A percentile compares a stretch with the other conserved stretches of the same genome.
Conservation (phyloP, 139 green algal genomes). For the Haematococcus lacustris region DNA sequence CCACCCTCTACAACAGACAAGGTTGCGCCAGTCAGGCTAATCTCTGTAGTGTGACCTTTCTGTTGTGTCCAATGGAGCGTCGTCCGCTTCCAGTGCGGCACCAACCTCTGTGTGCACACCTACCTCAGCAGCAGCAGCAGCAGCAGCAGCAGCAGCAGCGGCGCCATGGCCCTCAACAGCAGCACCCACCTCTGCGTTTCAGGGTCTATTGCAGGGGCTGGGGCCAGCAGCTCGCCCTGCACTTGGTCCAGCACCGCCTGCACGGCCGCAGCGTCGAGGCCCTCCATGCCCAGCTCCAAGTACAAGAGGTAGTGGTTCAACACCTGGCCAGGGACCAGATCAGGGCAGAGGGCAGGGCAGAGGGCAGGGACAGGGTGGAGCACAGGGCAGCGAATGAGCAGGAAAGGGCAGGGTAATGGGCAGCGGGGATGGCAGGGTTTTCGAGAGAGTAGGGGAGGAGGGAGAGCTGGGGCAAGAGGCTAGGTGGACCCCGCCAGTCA, state of each 20-base stretch:
- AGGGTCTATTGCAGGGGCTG: background rate
- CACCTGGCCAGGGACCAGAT: too few relatives aligned
- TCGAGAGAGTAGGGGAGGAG: too few relatives aligned
- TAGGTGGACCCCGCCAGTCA: too few relatives aligned
- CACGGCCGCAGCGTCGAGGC: conserved; percentile 4
- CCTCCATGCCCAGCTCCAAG: conserved; percentile 15
- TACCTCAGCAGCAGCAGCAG: too few relatives aligned
- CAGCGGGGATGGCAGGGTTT: too few relatives aligned
- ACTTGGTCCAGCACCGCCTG: conserved; percentile 10
- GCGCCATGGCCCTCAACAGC: too few relatives aligned
- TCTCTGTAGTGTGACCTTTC: background rate
- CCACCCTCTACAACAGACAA: background rate
- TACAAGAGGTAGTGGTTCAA: conserved; percentile 36
- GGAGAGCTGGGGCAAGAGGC: too few relatives aligned
- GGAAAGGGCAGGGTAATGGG: too few relatives aligned
- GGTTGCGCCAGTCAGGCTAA: background rate
- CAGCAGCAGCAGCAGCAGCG: too few relatives aligned
- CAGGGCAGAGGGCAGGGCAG: too few relatives aligned
- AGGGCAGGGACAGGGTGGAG: too few relatives aligned
- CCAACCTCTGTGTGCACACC: background rate
- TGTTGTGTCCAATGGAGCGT: background rate
- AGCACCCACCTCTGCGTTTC: background rate
- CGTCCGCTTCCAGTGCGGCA: background rate
- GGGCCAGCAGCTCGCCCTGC: background rate
- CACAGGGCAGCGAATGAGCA: too few relatives aligned